Percentiles rank a stretch among this genome's conserved stretches.
phyloP scores from a whole-genome alignment of 148 eudicot species.

The Heliamphora exappendiculata region DNA sequence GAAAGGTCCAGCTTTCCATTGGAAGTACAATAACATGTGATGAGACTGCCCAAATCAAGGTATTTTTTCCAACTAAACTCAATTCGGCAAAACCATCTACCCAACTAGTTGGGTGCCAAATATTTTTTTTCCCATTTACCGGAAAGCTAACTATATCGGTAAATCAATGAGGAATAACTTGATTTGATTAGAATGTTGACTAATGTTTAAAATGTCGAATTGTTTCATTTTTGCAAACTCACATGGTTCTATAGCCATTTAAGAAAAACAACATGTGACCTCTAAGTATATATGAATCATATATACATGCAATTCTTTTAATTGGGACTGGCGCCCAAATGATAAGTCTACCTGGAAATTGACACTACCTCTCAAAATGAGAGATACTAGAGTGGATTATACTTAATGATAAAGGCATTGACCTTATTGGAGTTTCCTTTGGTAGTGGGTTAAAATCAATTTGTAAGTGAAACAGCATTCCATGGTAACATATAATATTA shows the following conservation, averaged over 20 bases:
- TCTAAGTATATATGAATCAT: not conserved
- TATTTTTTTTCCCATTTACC: not conserved
- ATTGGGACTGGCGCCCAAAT: not conserved
- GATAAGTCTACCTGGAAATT: not conserved
- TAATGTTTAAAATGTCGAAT: not conserved
- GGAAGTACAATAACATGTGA: constrained; percentile 45
- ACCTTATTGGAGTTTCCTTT: not conserved
- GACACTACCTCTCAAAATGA: not conserved
- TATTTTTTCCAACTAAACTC: constrained; percentile 10
- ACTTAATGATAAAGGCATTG: not conserved
- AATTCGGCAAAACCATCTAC: not conserved
- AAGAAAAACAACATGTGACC: not conserved
- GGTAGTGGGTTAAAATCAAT: not conserved
- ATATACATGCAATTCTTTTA: not conserved
- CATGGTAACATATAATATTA: not conserved
- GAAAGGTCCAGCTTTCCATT: constrained; percentile 65
- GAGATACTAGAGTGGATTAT: not conserved
- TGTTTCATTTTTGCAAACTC: not conserved
- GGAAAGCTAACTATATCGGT: not conserved
- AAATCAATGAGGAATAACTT: not conserved
- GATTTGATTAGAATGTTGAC: not conserved
- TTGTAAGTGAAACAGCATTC: not conserved
- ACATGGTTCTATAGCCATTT: not conserved
- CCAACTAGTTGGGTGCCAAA: not conserved
- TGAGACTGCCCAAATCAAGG: constrained; percentile 66